These are phyloP conservation scores for Penicillium alfredii DNA, from an alignment of 495 filamentous ascomycete species.

Conservation along the genomic window DNA sequence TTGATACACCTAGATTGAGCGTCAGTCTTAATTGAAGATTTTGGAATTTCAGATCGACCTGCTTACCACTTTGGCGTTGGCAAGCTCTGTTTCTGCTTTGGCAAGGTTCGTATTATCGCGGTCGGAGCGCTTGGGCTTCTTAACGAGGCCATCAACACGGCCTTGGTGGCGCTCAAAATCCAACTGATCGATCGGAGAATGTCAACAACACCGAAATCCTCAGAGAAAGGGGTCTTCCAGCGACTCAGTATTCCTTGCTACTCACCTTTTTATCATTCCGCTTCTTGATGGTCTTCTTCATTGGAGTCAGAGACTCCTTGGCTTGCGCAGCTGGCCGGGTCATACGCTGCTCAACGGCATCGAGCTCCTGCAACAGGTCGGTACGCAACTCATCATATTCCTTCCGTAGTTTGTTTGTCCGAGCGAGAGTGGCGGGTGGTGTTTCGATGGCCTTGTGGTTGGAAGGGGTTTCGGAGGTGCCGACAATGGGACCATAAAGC, in stretches of 20 bases:
- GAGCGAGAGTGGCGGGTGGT: slow-evolving; percentile 54
- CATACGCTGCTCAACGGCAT: slow-evolving; percentile 64
- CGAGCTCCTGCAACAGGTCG: slow-evolving; percentile 71
- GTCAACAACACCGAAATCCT: neutral
- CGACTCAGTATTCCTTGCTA: too few relatives aligned
- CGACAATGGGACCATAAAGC: slow-evolving; percentile 78
- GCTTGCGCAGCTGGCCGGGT: slow-evolving; percentile 68
- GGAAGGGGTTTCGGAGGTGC: slow-evolving; percentile 49
- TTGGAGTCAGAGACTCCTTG: slow-evolving; percentile 62
- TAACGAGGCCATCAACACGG: slow-evolving; percentile 61
- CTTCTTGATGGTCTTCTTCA: slow-evolving; percentile 90
- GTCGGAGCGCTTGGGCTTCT: slow-evolving; percentile 66
- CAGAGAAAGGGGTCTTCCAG: neutral
- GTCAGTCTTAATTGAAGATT: neutral
- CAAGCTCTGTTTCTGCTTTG: slow-evolving; percentile 74
- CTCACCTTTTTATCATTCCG: slow-evolving; percentile 77
- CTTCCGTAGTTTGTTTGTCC: slow-evolving; percentile 60
- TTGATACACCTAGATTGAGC: slow-evolving; percentile 59
- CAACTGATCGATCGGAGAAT: slow-evolving; percentile 28
- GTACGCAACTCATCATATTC: slow-evolving; percentile 68
- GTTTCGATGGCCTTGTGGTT: slow-evolving; percentile 52
- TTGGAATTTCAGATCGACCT: too few relatives aligned
- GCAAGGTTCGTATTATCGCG: slow-evolving; percentile 70
- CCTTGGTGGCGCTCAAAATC: slow-evolving; percentile 82
- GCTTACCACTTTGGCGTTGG: slow-evolving; percentile 58